These are phyloP conservation scores for Coemansia sp. DNA, from an alignment of 192 early-diverging fungal genomes.

Conservation along the genomic window DNA sequence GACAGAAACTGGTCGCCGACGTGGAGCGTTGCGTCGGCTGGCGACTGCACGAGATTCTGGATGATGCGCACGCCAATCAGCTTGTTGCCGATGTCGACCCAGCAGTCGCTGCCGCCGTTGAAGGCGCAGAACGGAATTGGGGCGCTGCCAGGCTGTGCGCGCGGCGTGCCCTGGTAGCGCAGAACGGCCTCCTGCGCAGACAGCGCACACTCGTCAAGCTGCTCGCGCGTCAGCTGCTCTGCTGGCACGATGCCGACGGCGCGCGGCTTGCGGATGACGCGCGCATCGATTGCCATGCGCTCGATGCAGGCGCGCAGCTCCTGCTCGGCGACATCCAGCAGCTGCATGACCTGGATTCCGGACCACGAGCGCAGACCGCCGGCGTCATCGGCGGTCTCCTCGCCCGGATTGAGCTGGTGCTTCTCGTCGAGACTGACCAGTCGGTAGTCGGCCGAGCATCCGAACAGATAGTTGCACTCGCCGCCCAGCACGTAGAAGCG, in stretches of 20 bases:
- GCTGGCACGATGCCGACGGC: conserved; percentile 74
- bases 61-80: conserved; percentile 86
- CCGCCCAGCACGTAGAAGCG: conserved; percentile 85
- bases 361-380: conserved; percentile 54
- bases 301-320: conserved; percentile 62
- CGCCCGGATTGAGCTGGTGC: background rate
- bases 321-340: conserved; percentile 77
- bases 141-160: conserved; percentile 55
- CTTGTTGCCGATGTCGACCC: conserved; percentile 95
- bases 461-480: conserved; percentile 91
- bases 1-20: conserved; percentile 92
- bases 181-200: conserved; percentile 67
- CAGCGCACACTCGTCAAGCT: conserved; percentile 86
- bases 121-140: conserved; percentile 90
- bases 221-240: conserved; percentile 68
- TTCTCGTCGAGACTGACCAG: conserved; percentile 66
- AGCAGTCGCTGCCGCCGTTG: conserved; percentile 88
- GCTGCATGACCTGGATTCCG: conserved; percentile 55
- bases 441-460: conserved; percentile 60
- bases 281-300: conserved; percentile 68
- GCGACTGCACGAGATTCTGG: conserved; percentile 63
- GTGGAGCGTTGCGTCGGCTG: conserved; percentile 69
- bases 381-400: conserved; percentile 8
- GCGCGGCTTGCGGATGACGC: conserved; percentile 72
- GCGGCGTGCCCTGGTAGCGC: conserved; percentile 58